Evolutionary conservation across 352 stramenopile genomes (phyloP), one percentile per base, ranked within the genome.

Genomic region (Plasmopara muralis): DNA sequence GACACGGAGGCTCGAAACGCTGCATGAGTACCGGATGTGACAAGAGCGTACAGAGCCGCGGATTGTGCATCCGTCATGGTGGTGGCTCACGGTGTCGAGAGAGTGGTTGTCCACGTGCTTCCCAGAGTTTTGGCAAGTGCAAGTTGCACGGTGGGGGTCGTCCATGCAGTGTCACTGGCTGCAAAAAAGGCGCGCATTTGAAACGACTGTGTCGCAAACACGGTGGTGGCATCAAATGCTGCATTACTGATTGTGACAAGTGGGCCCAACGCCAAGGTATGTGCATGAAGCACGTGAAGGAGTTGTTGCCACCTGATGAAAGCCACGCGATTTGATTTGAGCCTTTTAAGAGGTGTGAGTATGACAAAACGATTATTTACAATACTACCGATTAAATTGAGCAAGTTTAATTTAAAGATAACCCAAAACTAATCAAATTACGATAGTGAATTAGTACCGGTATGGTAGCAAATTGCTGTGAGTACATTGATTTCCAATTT

Each of bases 181-280:
- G 77, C 38, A 72, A 85, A 57, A 87, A 85, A 70, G 85, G 78
- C 57, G 74, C 77, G 9, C 77, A 87, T 33, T 39, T 91, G 25
- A 87, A 89, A 57, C 70, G 78, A 8, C 57, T 91, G 37, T 91
- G 81, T 40, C 81, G 81, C 30, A 80, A 88, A 54, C 78, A 91
- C 60, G 81, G 81, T 34, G 81, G 81, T 2, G 81, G 81, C n/a
- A 66, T 74, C 42, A 89, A 88, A 55, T 91, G 81, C 66, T 78
- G 54, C 34, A 41, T 82, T 6, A 15, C 48, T 7, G 74, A 64
- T 13, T 91, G 81, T 30, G 73, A 87, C 4, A 91, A 91, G 60
- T 91, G 81, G 81, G 77, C 78, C 0, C 81, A 89, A 54, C 74
- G 78, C 6, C 66, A 79, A 35, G 68, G 73, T 48, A 83, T 87